phyloP scores from a whole-genome alignment of 345 rosid genomes.

The Aegle marmelos region DNA sequence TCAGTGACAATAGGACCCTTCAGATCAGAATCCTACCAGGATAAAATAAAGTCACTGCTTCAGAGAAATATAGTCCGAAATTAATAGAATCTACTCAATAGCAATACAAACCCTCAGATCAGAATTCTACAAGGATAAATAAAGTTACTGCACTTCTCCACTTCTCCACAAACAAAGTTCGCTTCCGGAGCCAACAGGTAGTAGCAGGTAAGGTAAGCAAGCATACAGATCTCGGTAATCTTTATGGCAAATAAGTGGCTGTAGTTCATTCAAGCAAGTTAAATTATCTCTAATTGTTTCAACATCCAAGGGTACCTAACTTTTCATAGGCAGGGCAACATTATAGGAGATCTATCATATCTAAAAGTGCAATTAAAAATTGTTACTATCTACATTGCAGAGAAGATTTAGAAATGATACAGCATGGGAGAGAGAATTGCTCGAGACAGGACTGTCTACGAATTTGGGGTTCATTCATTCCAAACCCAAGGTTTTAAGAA shows the following conservation, averaged over 20 bases:
- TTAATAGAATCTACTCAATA: too few species aligned
- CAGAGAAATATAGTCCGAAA: background rate
- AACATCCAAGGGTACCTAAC: background rate
- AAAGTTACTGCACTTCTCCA: background rate
- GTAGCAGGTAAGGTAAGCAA: background rate
- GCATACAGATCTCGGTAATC: background rate
- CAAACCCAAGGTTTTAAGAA: slow-evolving; percentile 64
- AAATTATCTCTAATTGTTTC: background rate
- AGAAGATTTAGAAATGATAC: background rate
- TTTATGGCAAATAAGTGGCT: background rate
- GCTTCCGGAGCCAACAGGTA: background rate
- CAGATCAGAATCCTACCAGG: too few species aligned
- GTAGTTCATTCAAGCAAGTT: background rate
- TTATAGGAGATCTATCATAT: background rate
- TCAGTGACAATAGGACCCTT: too few species aligned
- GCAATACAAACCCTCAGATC: background rate
- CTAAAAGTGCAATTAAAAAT: slow-evolving; percentile 2
- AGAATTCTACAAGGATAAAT: background rate
- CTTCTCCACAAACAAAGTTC: too few species aligned
- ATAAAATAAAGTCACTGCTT: too few species aligned
- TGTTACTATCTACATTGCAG: slow-evolving; percentile 14
- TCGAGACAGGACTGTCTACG: background rate
- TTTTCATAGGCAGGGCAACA: background rate
- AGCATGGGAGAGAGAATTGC: background rate
- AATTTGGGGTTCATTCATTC: slow-evolving; percentile 30